These are phyloP conservation scores for Fonsecaea pugnacius DNA, from an alignment of 2,329 filamentous ascomycete genomes.

Conservation along the genomic window DNA sequence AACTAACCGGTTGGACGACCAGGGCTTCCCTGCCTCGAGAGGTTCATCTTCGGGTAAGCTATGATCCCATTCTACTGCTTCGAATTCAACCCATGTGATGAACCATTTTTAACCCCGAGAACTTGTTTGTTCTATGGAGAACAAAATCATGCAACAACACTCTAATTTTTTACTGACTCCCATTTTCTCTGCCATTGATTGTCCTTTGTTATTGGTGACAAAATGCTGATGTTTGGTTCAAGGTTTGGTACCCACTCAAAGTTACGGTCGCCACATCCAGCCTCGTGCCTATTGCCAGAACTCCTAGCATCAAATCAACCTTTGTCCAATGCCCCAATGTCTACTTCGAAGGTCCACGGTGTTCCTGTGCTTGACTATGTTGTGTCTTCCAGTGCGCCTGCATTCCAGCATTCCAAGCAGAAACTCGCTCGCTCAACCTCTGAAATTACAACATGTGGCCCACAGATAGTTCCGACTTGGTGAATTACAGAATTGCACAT, in stretches of 20 bases:
- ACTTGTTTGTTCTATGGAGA: constrained; percentile 59
- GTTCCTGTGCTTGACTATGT: neutral
- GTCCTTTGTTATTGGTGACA: neutral
- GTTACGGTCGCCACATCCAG: neutral
- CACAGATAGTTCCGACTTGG: neutral
- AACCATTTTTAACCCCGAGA: constrained; percentile 70
- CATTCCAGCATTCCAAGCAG: neutral
- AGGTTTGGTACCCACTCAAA: neutral
- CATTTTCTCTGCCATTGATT: constrained; percentile 23
- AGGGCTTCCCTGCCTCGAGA: neutral
- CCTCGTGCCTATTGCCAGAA: neutral
- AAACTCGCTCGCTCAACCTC: neutral
- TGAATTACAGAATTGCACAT: neutral
- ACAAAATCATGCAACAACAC: constrained; percentile 66
- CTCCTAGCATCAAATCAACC: neutral
- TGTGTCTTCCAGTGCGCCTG: neutral
- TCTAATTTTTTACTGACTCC: constrained; percentile 74
- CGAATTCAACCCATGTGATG: constrained; percentile 57
- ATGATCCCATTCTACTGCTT: constrained; percentile 24
- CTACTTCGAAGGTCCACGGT: neutral
- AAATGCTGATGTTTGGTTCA: neutral
- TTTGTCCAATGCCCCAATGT: neutral
- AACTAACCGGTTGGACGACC: neutral
- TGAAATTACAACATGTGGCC: neutral
- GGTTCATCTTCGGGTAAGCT: constrained; percentile 28